Evolutionary conservation across 352 stramenopile genomes (phyloP), one percentile per base, ranked within the genome.

Genomic region (Pythium phragmiticola): DNA sequence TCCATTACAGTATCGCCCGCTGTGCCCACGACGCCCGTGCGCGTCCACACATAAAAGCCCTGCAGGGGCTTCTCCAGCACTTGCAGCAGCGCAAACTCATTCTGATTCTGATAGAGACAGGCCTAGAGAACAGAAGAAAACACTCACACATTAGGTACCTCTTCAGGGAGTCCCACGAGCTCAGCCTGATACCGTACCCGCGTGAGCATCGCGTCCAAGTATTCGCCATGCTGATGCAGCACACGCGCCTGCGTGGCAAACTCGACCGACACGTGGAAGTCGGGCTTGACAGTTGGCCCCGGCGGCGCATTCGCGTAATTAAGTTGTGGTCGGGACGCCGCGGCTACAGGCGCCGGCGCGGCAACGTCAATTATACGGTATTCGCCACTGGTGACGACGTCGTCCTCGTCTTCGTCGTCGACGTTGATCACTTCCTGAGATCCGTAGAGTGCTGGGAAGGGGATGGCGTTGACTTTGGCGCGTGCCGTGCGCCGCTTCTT

Each of bases 51-150:
- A 41, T 72, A 88, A 37, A 81, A 90, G 36, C 75, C 60, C 7
- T 65, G 56, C 3, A 77, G 72, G 41, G 78, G 71, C 60, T 78
- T 66, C 14, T 53, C 49, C 5, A 90, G 69, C 54, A 74, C 82
- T 59, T 90, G 82, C 9, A 90, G 54, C 46, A 77, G 74, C 39
- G 87, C 77, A 49, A 89, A 90, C 50, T 90, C 82, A 66, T 77
- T 88, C 53, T 84, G 72, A 56, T 85, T 76, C 53, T 85, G 67
- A 51, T 83, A 72, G 26, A 90, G 74, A 42, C 77, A 74, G 14
- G 79, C 79, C 81, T 88, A 57, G 1, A 50, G 28, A 39, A 21
- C 46, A 7, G 21, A 30, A 30, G 4, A 30, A 23, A n/a, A 37
- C 21, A 21, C 11, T 11, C 19, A 13, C 46, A 50, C 9, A 46